phyloP scores from a whole-genome alignment of 2,329 filamentous ascomycete genomes.

The Ciborinia camelliae region DNA sequence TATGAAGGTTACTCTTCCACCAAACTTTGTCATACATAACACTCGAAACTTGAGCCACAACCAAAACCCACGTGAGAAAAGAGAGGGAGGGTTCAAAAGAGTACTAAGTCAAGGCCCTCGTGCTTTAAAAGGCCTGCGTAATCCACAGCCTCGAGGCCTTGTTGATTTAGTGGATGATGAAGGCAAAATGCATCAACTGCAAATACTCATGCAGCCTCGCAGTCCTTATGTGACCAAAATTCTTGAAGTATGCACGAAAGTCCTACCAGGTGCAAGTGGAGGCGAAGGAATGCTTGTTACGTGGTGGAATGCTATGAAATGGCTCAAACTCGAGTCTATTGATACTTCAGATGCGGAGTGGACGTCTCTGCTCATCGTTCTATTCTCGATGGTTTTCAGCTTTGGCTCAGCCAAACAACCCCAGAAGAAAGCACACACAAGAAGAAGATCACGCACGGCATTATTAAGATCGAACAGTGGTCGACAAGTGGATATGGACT shows the following conservation, averaged over 20 bases:
- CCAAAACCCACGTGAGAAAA: slow-evolving; percentile 49
- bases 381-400: slow-evolving; percentile 62
- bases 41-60: slow-evolving; percentile 56
- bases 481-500: slow-evolving; percentile 39
- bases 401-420: slow-evolving; percentile 46
- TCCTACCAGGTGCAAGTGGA: slow-evolving; percentile 56
- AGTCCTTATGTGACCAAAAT: slow-evolving; percentile 59
- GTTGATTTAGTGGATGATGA: slow-evolving; percentile 65
- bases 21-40: slow-evolving; percentile 55
- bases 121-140: slow-evolving; percentile 47
- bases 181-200: slow-evolving; percentile 61
- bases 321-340: slow-evolving; percentile 54
- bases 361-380: slow-evolving; percentile 62
- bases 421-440: slow-evolving; percentile 37
- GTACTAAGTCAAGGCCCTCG: slow-evolving; percentile 43
- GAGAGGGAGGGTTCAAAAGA: slow-evolving; percentile 49
- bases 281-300: slow-evolving; percentile 60
- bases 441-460: slow-evolving; percentile 41
- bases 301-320: slow-evolving; percentile 73
- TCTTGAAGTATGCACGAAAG: slow-evolving; percentile 60
- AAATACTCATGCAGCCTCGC: slow-evolving; percentile 63
- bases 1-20: slow-evolving; percentile 62
- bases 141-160: slow-evolving; percentile 56
- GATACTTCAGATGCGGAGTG: slow-evolving; percentile 58
- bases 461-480: slow-evolving; percentile 50